A percentile compares a stretch with the other conserved stretches of the same genome.
phyloP scores from a whole-genome alignment of 306 rosid genomes.

The Gastrolobium bilobum region DNA sequence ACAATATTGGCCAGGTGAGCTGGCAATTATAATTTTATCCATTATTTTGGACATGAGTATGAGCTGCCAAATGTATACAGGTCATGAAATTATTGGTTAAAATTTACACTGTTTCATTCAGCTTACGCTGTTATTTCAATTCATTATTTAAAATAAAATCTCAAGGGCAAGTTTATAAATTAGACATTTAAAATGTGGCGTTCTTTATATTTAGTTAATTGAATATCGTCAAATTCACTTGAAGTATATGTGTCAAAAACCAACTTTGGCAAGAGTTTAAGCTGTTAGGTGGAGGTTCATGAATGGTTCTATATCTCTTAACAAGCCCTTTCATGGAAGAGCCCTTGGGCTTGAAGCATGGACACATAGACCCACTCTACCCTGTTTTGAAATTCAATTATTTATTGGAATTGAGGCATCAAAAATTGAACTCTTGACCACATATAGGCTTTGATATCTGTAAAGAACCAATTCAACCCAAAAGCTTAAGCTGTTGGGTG shows the following conservation, averaged over 20 bases:
- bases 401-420: not conserved
- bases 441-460: slow-evolving; percentile 2
- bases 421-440: slow-evolving; percentile 17
- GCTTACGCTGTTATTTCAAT: slow-evolving; percentile 14
- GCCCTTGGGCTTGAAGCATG: slow-evolving; percentile 16
- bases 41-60: not conserved
- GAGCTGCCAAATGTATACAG: slow-evolving; percentile 5
- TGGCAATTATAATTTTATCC: slow-evolving; percentile 33
- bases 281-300: slow-evolving; percentile 5
- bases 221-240: slow-evolving; percentile 14
- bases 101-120: slow-evolving; percentile 20
- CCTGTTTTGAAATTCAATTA: not conserved
- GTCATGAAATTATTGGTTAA: slow-evolving; percentile 7
- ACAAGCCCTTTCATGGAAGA: not conserved
- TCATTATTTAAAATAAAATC: not conserved
- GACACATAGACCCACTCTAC: not conserved
- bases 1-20: slow-evolving; percentile 98
- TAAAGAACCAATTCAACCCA: no score
- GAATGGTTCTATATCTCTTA: slow-evolving; percentile 17
- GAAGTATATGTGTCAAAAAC: not conserved
- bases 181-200: not conserved
- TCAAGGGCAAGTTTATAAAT: not conserved
- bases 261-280: not conserved
- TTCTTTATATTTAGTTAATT: slow-evolving; percentile 7
- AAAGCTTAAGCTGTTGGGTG: no score